Conservation (phyloP, 768 basidiomycete species). For the Dentipellis sp. region DNA sequence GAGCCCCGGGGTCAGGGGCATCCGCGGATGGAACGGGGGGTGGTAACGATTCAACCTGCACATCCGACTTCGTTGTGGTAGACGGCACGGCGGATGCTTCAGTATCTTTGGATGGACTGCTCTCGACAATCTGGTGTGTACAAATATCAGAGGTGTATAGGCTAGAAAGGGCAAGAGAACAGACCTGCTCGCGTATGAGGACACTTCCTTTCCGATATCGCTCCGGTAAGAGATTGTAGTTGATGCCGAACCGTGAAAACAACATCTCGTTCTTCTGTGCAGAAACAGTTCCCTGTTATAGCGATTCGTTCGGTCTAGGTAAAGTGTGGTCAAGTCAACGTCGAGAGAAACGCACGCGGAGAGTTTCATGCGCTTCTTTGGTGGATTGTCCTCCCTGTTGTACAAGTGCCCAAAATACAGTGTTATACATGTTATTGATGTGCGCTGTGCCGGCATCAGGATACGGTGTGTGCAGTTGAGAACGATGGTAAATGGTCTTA, state of each 20-base stretch:
- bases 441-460: slow-evolving; percentile 50
- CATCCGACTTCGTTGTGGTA: too few relatives aligned
- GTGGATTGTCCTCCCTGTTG: slow-evolving; percentile 69
- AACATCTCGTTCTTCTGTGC: slow-evolving; percentile 89
- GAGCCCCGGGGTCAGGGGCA: too few relatives aligned
- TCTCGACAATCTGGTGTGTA: too few relatives aligned
- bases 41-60: too few relatives aligned
- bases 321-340: not conserved
- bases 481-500: slow-evolving; percentile 29
- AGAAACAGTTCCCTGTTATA: slow-evolving; percentile 72
- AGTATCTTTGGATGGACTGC: not conserved
- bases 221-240: slow-evolving; percentile 71
- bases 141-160: too few relatives aligned
- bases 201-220: slow-evolving; percentile 82
- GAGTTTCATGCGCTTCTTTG: slow-evolving; percentile 69
- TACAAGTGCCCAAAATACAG: slow-evolving; percentile 89
- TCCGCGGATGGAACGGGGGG: not conserved
- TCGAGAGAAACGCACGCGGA: slow-evolving; percentile 42
- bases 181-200: slow-evolving; percentile 58
- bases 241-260: slow-evolving; percentile 72
- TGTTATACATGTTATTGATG: slow-evolving; percentile 97
- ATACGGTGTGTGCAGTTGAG: slow-evolving; percentile 4
- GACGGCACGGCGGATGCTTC: not conserved
- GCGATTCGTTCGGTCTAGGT: too few relatives aligned
- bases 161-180: not conserved